A percentile compares a stretch with the other conserved stretches of the same genome.
These are phyloP conservation scores for Trypethelium eluteriae DNA, from an alignment of 495 filamentous ascomycete species.

Conservation along the genomic window DNA sequence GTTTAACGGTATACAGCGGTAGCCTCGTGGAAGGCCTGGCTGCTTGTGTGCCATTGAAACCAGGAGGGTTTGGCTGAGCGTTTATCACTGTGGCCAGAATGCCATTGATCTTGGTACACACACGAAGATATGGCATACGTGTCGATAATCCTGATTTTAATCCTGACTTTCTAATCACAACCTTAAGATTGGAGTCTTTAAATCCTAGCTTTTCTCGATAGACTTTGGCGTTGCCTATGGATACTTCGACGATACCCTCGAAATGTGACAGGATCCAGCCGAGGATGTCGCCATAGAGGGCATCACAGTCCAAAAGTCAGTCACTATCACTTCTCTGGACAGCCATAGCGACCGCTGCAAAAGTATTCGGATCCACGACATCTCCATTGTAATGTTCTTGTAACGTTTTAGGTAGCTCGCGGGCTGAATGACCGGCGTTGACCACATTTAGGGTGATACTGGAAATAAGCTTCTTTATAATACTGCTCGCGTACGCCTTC, in stretches of 20 bases:
- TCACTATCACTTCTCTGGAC: not conserved
- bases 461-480: not conserved
- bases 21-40: no score
- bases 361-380: not conserved
- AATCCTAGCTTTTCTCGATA: no score
- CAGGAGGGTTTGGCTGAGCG: no score
- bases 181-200: no score
- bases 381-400: not conserved
- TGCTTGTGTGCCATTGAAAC: no score
- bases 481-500: not conserved
- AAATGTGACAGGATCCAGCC: not conserved
- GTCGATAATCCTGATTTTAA: no score
- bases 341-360: not conserved
- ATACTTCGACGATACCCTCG: not conserved
- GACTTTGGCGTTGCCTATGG: not conserved
- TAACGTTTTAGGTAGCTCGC: not conserved
- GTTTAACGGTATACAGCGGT: no score
- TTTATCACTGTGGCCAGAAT: no score
- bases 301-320: not conserved
- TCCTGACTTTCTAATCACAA: no score
- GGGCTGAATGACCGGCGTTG: not conserved
- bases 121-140: no score
- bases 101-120: no score
- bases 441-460: not conserved
- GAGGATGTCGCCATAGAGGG: not conserved